These are phyloP conservation scores for Trametes sp. DNA, from an alignment of 1,284 basidiomycete genomes.

Conservation along the genomic window DNA sequence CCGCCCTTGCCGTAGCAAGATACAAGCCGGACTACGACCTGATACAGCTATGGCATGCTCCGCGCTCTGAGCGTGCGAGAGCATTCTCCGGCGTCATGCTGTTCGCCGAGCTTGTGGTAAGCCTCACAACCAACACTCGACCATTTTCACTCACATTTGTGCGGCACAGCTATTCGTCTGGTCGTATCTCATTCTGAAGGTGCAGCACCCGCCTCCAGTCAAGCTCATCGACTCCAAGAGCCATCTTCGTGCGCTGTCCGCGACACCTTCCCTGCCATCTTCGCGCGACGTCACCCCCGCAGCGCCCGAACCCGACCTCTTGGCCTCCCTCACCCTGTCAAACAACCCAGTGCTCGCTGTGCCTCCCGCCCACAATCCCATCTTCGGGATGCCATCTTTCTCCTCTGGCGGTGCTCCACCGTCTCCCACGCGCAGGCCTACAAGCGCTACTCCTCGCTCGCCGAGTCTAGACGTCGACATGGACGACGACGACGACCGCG, in stretches of 20 bases:
- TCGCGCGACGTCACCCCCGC: conserved; percentile 37
- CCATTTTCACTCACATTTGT: neutral
- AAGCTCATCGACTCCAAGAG: conserved; percentile 59
- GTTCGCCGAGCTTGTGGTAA: conserved; percentile 15
- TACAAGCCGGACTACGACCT: conserved; percentile 50
- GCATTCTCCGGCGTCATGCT: conserved; percentile 51
- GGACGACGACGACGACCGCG: conserved; percentile 40
- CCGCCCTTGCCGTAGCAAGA: conserved; percentile 53
- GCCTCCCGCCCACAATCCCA: conserved; percentile 46
- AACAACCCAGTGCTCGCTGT: conserved; percentile 59
- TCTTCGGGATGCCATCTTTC: conserved; percentile 74
- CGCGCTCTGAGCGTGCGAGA: conserved; percentile 45
- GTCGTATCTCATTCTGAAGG: conserved; percentile 60
- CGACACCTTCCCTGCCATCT: conserved; percentile 40
- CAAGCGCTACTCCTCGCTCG: conserved; percentile 22
- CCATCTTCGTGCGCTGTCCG: conserved; percentile 28
- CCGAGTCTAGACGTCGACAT: conserved; percentile 39
- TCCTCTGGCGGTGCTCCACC: conserved; percentile 32
- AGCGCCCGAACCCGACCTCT: conserved; percentile 57
- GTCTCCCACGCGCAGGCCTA: conserved; percentile 27
- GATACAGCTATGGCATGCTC: conserved; percentile 46
- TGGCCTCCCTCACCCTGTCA: conserved; percentile 69
- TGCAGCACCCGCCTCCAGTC: conserved; percentile 71
- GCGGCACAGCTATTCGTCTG: conserved; percentile 52
- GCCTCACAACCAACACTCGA: conserved; percentile 1